Percentiles rank a stretch among this genome's conserved stretches.
Evolutionary conservation across 768 basidiomycete species (phyloP).

Genomic region (Lactarius sp.): DNA sequence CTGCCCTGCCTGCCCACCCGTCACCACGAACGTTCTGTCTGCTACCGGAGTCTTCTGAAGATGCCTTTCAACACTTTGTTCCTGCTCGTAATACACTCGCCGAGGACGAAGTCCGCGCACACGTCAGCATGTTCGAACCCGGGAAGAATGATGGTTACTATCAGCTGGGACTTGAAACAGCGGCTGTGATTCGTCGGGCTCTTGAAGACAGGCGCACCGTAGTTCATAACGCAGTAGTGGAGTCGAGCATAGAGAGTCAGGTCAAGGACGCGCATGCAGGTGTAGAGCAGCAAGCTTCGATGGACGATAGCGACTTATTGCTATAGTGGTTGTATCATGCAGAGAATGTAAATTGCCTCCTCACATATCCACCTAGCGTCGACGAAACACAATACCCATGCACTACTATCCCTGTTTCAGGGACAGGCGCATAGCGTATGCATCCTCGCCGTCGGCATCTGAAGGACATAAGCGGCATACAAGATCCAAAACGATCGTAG

Average conservation of each 20-base stretch:
- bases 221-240: constrained; percentile 2
- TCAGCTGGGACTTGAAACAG: constrained; percentile 67
- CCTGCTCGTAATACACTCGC: constrained; percentile 64
- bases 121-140: constrained; percentile 83
- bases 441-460: constrained; percentile 96
- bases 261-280: not conserved
- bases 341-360: not conserved
- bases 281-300: not conserved
- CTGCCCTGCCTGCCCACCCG: constrained; percentile 52
- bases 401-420: constrained; percentile 37
- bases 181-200: constrained; percentile 56
- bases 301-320: constrained; percentile 9
- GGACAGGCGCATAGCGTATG: constrained; percentile 81
- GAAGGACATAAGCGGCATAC: constrained; percentile 7
- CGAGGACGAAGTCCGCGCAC: constrained; percentile 75
- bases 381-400: not conserved
- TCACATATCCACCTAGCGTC: not conserved
- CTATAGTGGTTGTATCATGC: not conserved
- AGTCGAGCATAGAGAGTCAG: not conserved
- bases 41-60: constrained; percentile 53
- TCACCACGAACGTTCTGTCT: constrained; percentile 71
- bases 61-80: constrained; percentile 49
- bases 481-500: constrained; percentile 26
- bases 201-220: constrained; percentile 35
- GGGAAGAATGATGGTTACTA: constrained; percentile 88